Evolutionary conservation across 1,139 yeast species (phyloP), one percentile per base, ranked within the genome.

Genomic region (Lodderomyces pseudojiufengensis): DNA sequence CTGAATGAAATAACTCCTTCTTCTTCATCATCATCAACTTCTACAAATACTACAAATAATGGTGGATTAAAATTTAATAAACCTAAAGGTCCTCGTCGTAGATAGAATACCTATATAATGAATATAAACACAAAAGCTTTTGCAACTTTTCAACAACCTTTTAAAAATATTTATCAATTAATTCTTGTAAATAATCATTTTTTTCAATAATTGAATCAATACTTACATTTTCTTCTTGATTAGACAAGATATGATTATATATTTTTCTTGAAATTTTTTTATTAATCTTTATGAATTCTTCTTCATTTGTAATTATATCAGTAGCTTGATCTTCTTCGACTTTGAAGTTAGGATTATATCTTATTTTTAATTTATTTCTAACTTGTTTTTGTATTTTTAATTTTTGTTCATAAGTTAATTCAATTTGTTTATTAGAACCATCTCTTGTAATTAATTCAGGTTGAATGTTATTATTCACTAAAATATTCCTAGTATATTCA

Each of bases 81-180:
- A 50, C 83, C 83, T 38, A 73, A 62, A 49, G 81, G 81, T 3
- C 83, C 83, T 23, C 63, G 76, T 45, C 60, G 76, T 41, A 61
- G 73, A 50, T 69, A 52, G 27, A 34, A 11, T n/a, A n/a, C n/a
- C n/a, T n/a, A n/a, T n/a, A n/a, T n/a, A n/a, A n/a, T n/a, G n/a
- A n/a, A n/a, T n/a, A 14, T 14, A 23, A 24, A 9, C 9, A 22
- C 9, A 22, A 22, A 22, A 9, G 9, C 5, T 32, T 23, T n/a
- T n/a, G n/a, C n/a, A n/a, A n/a, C n/a, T n/a, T n/a, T n/a, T n/a
- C n/a, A n/a, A n/a, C n/a, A n/a, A n/a, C n/a, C n/a, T n/a, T 23
- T 22, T 36, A 21, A 38, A 41, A 10, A 24, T 48, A 51, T 15
- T 36, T 38, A 27, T 56, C 54, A n/a, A 64, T 59, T 31, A 62